Evolutionary conservation across 306 rosid species (phyloP), one percentile per base, ranked within the genome.

Genomic region (Rosa multiflora): DNA sequence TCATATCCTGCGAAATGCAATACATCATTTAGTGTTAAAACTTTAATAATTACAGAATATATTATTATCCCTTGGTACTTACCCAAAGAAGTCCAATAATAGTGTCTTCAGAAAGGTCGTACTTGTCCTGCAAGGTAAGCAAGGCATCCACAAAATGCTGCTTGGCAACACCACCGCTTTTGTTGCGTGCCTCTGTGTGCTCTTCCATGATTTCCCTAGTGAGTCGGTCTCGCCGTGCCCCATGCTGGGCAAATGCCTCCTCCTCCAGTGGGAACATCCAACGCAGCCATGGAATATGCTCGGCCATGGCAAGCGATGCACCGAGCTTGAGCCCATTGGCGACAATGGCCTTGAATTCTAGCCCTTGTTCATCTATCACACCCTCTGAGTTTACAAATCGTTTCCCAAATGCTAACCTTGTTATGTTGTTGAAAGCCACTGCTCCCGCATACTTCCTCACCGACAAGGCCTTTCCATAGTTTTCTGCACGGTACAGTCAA

Each of bases 71-170:
- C 8, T 44, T 8, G 6, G 29, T 4, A 81, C 82, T 0, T 87
- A 94, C 97, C 97, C 99, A 92, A 55, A 91, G 96, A 68, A 92
- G 97, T 32, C 98, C 98, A 67, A 91, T 92, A 78, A 95, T 88
- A 63, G 97, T 95, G 81, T 95, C 99, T 67, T 92, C 96, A 49
- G 97, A 86, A 8, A 95, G 94, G 81, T 92, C 98, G 74, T 95
- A 95, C 72, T 92, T 79, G 6, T 88, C 90, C 67, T 95, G 82
- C 84, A 95, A 73, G 4, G 98, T 92, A 37, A 95, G 94, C 74
- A 95, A 87, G 0, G 97, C 95, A 78, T 95, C 98, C 0, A 95
- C 97, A 72, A 95, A 95, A 66, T 95, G 99, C 26, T 90, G 93
- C 78, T 95, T 91, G 73, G 88, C 89, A 76, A 87, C 89, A 14